These are phyloP conservation scores for Alternaria novae-zelandiae DNA, from an alignment of 2,329 filamentous ascomycete genomes.

Conservation along the genomic window DNA sequence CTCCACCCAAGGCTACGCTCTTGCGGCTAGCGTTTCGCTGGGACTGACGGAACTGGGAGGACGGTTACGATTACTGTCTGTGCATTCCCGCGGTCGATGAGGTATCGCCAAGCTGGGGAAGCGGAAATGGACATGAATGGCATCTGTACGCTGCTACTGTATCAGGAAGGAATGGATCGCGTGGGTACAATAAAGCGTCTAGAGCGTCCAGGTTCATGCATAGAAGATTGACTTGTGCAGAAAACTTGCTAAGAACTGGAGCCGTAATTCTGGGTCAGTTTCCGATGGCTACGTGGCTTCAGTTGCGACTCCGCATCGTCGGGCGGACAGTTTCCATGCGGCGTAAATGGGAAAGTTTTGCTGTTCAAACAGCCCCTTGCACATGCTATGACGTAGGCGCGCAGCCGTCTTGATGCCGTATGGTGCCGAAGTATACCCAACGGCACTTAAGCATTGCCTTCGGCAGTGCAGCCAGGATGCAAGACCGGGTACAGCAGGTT, in stretches of 20 bases:
- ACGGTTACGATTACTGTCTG: slow-evolving; percentile 13
- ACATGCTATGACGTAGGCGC: not conserved
- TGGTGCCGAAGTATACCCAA: slow-evolving; percentile 1
- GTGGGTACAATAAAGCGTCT: not conserved
- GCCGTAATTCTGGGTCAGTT: not conserved
- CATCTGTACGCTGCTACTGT: not conserved
- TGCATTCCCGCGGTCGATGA: slow-evolving; percentile 18
- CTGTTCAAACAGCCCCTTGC: not conserved
- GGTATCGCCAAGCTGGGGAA: slow-evolving; percentile 23
- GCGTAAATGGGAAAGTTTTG: not conserved
- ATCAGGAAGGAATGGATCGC: slow-evolving; percentile 8
- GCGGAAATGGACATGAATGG: slow-evolving; percentile 11
- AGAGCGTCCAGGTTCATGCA: slow-evolving; percentile 11
- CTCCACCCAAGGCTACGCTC: slow-evolving; percentile 4
- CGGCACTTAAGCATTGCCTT: slow-evolving; percentile 5
- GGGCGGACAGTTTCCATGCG: not conserved
- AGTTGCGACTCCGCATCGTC: not conserved
- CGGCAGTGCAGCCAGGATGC: slow-evolving; percentile 4
- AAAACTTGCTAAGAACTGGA: not conserved
- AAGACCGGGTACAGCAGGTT: slow-evolving; percentile 4
- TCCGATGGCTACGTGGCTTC: slow-evolving; percentile 19
- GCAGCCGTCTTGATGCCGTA: not conserved
- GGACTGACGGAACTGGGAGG: slow-evolving; percentile 1
- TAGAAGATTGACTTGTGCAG: slow-evolving; percentile 8
- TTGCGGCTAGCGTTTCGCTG: slow-evolving; percentile 7